A percentile compares a stretch with the other conserved stretches of the same genome.
These are phyloP conservation scores for Verticillium nonalfalfae DNA, from an alignment of 2,329 filamentous ascomycete genomes.

Conservation along the genomic window DNA sequence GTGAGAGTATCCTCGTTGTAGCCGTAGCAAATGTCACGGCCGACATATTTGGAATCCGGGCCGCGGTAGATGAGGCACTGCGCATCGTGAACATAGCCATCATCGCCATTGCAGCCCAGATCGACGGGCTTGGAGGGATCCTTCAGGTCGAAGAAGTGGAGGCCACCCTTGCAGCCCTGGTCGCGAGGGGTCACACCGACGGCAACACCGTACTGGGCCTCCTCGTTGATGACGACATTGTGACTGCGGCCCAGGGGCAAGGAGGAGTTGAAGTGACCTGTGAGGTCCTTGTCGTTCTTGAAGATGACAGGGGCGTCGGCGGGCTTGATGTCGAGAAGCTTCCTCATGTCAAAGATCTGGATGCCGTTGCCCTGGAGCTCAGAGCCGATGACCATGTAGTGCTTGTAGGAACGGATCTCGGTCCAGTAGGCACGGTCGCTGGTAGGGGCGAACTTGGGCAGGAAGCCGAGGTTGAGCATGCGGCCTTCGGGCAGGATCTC, in stretches of 20 bases:
- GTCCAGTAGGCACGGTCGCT: slow-evolving; percentile 19
- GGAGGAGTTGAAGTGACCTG: slow-evolving; percentile 15
- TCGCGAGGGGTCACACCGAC: slow-evolving; percentile 19
- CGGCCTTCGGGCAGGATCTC: slow-evolving; percentile 33
- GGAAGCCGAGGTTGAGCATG: slow-evolving; percentile 34
- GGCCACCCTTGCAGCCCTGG: slow-evolving; percentile 41
- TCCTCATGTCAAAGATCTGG: slow-evolving; percentile 54
- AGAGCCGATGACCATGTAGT: slow-evolving; percentile 27
- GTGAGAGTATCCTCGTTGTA: slow-evolving; percentile 45
- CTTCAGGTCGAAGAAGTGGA: slow-evolving; percentile 49
- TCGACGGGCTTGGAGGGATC: slow-evolving; percentile 42
- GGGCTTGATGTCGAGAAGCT: slow-evolving; percentile 31
- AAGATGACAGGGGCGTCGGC: slow-evolving; percentile 20
- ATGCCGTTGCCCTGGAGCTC: slow-evolving; percentile 43
- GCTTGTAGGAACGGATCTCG: slow-evolving; percentile 26
- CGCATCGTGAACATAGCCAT: slow-evolving; percentile 44
- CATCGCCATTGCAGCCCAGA: slow-evolving; percentile 37
- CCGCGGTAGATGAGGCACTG: slow-evolving; percentile 47
- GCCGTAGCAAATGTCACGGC: slow-evolving; percentile 43
- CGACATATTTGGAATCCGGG: slow-evolving; percentile 35
- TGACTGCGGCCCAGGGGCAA: slow-evolving; percentile 30
- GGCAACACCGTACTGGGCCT: slow-evolving; percentile 36
- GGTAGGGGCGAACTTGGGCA: slow-evolving; percentile 15
- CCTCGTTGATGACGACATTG: slow-evolving; percentile 35
- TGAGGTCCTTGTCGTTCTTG: slow-evolving; percentile 16